These are phyloP conservation scores for Mycogone perniciosa DNA, from an alignment of 2,329 filamentous ascomycete species.

Conservation along the genomic window DNA sequence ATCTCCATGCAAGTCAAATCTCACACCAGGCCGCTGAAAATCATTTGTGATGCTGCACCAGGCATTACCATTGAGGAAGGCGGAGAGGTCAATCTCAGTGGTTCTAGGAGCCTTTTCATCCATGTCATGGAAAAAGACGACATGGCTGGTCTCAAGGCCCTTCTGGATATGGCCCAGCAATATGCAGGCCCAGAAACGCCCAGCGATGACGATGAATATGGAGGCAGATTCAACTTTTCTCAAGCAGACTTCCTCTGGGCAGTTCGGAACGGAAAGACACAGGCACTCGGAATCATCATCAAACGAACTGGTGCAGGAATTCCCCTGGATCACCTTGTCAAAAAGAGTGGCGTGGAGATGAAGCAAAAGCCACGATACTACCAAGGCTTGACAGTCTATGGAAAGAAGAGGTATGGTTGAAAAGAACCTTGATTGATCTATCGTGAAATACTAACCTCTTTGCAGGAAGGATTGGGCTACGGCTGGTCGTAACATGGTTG, in stretches of 20 bases:
- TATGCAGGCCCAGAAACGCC: slow-evolving; percentile 34
- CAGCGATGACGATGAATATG: slow-evolving; percentile 27
- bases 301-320: slow-evolving; percentile 61
- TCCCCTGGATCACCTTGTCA: slow-evolving; percentile 59
- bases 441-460: slow-evolving; percentile 11
- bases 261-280: slow-evolving; percentile 42
- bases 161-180: slow-evolving; percentile 49
- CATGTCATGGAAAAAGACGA: slow-evolving; percentile 50
- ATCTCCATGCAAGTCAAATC: slow-evolving; percentile 64
- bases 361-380: slow-evolving; percentile 65
- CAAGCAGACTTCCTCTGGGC: slow-evolving; percentile 37
- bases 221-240: slow-evolving; percentile 33
- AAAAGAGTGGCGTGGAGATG: slow-evolving; percentile 57
- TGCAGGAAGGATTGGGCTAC: slow-evolving; percentile 62
- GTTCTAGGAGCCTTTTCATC: slow-evolving; percentile 27
- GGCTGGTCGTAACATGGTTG: slow-evolving; percentile 45
- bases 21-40: slow-evolving; percentile 44
- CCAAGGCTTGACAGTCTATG: slow-evolving; percentile 69
- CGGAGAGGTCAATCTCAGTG: slow-evolving; percentile 12
- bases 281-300: slow-evolving; percentile 59
- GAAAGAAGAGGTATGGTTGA: slow-evolving; percentile 51
- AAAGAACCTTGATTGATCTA: not conserved
- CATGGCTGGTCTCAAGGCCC: slow-evolving; percentile 43
- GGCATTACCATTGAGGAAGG: slow-evolving; percentile 29
- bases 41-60: slow-evolving; percentile 40